A percentile compares a stretch with the other conserved stretches of the same genome.
These are phyloP conservation scores for Alternaria rosae DNA, from an alignment of 2,329 filamentous ascomycete species.

Conservation along the genomic window DNA sequence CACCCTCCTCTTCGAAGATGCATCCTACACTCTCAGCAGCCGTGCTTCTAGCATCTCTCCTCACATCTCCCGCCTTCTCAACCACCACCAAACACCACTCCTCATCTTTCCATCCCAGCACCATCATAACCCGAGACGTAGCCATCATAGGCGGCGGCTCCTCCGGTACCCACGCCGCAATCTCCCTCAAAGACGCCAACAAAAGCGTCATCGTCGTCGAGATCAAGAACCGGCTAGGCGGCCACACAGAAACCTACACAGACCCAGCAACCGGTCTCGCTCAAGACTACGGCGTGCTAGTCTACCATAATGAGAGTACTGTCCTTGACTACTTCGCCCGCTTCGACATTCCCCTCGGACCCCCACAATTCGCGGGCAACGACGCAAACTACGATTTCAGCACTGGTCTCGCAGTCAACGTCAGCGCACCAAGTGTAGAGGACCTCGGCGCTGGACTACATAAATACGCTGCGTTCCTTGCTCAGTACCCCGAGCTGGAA, in stretches of 20 bases:
- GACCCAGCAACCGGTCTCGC: slow-evolving; percentile 42
- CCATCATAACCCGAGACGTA: slow-evolving; percentile 33
- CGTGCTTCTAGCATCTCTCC: neutral
- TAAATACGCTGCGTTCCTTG: slow-evolving; percentile 36
- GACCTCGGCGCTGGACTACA: slow-evolving; percentile 17
- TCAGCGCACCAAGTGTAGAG: slow-evolving; percentile 1
- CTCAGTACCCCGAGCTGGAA: slow-evolving; percentile 24
- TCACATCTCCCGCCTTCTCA: neutral
- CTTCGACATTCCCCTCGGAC: slow-evolving; percentile 17
- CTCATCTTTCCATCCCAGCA: neutral
- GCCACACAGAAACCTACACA: slow-evolving; percentile 59
- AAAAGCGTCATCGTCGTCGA: slow-evolving; percentile 53
- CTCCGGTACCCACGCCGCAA: slow-evolving; percentile 52
- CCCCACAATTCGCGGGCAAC: neutral
- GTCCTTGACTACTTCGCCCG: slow-evolving; percentile 37
- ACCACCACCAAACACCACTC: neutral
- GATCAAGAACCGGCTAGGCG: slow-evolving; percentile 52
- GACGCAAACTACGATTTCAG: slow-evolving; percentile 37
- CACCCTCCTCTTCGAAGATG: neutral
- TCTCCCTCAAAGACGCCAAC: slow-evolving; percentile 49
- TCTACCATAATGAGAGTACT: slow-evolving; percentile 51
- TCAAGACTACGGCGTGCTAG: slow-evolving; percentile 48
- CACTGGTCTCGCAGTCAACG: slow-evolving; percentile 26
- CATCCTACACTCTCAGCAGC: neutral
- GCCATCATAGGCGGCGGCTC: slow-evolving; percentile 55